Conservation (phyloP, 768 basidiomycete genomes). For the Auricularia sp. region DNA sequence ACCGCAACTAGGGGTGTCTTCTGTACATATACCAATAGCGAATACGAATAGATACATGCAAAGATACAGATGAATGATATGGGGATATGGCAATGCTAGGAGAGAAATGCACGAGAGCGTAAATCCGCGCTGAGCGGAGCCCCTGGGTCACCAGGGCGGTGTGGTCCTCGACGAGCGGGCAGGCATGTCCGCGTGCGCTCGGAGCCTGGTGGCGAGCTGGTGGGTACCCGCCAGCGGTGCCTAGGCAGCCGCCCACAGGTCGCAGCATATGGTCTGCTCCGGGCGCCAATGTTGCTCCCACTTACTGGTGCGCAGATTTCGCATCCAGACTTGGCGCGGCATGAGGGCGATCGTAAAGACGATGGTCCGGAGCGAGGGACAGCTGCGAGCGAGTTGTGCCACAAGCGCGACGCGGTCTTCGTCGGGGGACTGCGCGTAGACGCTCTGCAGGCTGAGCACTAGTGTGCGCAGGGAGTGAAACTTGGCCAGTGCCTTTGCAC, state of each 20-base stretch:
- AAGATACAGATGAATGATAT: too few relatives aligned
- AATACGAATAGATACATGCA: too few relatives aligned
- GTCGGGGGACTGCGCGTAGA: not conserved
- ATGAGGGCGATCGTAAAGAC: constrained; percentile 1
- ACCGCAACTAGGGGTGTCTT: too few relatives aligned
- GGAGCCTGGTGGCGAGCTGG: too few relatives aligned
- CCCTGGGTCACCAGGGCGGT: too few relatives aligned
- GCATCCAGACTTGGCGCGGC: not conserved
- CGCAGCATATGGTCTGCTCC: not conserved
- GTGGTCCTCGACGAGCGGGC: too few relatives aligned
- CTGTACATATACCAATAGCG: too few relatives aligned
- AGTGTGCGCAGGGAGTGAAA: not conserved
- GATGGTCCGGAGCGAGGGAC: not conserved
- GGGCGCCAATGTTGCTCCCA: not conserved
- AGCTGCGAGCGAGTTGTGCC: not conserved
- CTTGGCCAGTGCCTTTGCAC: not conserved
- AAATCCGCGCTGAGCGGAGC: too few relatives aligned
- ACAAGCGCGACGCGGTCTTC: not conserved
- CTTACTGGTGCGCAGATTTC: not conserved
- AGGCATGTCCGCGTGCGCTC: too few relatives aligned
- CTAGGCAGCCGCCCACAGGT: not conserved
- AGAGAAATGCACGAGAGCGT: too few relatives aligned
- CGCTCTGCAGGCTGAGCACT: not conserved
- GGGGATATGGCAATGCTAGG: too few relatives aligned
- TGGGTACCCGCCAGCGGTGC: too few relatives aligned